Conservation (phyloP, 1,284 basidiomycete species). For the Moniliella sp. region DNA sequence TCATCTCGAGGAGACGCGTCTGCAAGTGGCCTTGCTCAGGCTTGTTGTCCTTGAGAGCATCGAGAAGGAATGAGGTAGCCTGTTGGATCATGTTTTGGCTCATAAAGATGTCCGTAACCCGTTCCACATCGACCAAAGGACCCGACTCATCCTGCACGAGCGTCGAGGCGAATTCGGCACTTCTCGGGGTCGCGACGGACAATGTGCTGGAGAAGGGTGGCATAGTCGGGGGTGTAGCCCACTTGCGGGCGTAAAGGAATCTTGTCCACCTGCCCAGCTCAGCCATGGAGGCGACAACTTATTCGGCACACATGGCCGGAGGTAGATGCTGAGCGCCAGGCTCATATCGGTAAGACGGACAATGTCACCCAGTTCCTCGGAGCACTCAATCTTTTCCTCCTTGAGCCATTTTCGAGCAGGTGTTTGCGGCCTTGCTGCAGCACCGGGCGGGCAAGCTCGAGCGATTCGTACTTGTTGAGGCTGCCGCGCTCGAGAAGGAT, state of each 20-base stretch:
- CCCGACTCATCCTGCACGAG: conserved; percentile 81
- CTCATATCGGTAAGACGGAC: conserved; percentile 91
- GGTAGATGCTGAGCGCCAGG: conserved; percentile 89
- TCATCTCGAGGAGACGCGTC: conserved; percentile 92
- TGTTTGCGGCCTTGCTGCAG: conserved; percentile 91
- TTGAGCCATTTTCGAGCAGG: conserved; percentile 93
- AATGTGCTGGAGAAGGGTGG: conserved; percentile 80
- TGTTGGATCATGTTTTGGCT: conserved; percentile 98
- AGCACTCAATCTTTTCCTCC: conserved; percentile 98
- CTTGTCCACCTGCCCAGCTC: conserved; percentile 98
- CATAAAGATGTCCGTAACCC: conserved; percentile 72
- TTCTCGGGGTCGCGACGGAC: conserved; percentile 93
- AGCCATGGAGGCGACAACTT: conserved; percentile 92
- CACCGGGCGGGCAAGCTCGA: conserved; percentile 88
- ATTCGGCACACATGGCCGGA: conserved; percentile 90
- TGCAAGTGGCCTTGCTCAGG: conserved; percentile 90
- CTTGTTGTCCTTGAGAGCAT: conserved; percentile 94
- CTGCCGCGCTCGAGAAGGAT: conserved; percentile 91
- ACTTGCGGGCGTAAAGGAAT: conserved; percentile 93
- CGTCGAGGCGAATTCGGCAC: conserved; percentile 78
- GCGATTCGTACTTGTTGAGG: conserved; percentile 82
- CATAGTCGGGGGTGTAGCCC: conserved; percentile 78
- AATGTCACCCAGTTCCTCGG: conserved; percentile 92
- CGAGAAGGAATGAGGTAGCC: conserved; percentile 88
- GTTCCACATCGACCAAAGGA: conserved; percentile 74